Evolutionary conservation across 2,329 filamentous ascomycete genomes (phyloP).

Genomic region (Coleophoma crateriformis): DNA sequence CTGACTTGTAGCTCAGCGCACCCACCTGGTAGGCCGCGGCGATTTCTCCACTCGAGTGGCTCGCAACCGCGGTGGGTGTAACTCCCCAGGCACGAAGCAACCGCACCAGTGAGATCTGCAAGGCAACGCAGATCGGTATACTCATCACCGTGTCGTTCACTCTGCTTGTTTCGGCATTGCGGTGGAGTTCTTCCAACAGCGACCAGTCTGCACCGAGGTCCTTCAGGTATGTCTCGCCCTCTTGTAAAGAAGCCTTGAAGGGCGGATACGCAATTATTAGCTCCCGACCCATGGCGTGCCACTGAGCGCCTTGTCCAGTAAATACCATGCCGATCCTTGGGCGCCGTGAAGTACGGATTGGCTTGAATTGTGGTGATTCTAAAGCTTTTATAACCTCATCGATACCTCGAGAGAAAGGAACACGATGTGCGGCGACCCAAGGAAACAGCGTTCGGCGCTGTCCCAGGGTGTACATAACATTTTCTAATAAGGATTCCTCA

Average conservation of each 20-base stretch:
- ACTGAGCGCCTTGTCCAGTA: conserved; percentile 9
- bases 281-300: conserved; percentile 1
- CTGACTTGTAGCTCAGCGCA: conserved; percentile 21
- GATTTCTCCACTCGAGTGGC: conserved; percentile 41
- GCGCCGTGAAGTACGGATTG: not conserved
- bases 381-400: conserved; percentile 28
- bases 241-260: conserved; percentile 19
- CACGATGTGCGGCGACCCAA: not conserved
- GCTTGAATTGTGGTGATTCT: conserved; percentile 12
- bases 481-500: not conserved
- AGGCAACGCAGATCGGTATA: conserved; percentile 36
- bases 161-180: conserved; percentile 23
- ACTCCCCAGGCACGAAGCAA: conserved; percentile 36
- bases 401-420: not conserved
- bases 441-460: conserved; percentile 1
- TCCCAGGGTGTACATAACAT: conserved; percentile 2
- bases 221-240: not conserved
- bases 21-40: conserved; percentile 35
- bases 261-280: conserved; percentile 20
- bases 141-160: conserved; percentile 1
- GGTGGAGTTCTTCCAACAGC: not conserved
- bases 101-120: conserved; percentile 37
- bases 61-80: conserved; percentile 28
- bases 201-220: not conserved
- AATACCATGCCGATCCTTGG: conserved; percentile 5